Base-by-base conservation (phyloP, 202 grass and related monocot species). In the Carex arenaria region DNA sequence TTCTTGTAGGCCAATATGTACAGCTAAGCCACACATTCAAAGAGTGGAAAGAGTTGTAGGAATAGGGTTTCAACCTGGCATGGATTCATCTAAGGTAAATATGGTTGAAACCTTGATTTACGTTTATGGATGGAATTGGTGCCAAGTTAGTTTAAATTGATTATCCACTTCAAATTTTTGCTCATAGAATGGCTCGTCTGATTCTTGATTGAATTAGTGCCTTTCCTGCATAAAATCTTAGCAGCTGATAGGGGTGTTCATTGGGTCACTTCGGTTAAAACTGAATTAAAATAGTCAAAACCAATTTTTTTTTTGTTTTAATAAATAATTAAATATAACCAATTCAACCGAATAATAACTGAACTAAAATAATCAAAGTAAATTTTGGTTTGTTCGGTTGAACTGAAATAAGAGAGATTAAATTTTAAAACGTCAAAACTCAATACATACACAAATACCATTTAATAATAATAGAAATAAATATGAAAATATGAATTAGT, bases 31-130 rank as follows among this genome's bases (percentile, higher is more conserved):
- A 30, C 96, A 99, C 90, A 84, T 83, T 64, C 93, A 92, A 78
- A 92, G 85, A 83, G 87, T 94, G 69, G 96, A 94, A 76, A 92
- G 83, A 56, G 91, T 99, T 83, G 93, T 99, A 38, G 96, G 96
- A 64, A 86, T 99, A 85, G 96, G 96, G 17, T 99, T 99, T 90
- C 96, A 99, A 68, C 91, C 96, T 84, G 91, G 87, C 7, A 85
- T 89, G 85, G 93, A 99, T 88, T 88, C 93, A 83, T 88, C 86
- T 52, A 99, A 96, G 93, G 96, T 99, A 88, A 86, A 64, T 63
- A 64, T 52, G 70, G 64, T 51, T 66, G 52, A 65, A 80, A 42
- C 18, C 17, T n/a, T 87, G 12, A 45, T 67, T 52, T 88, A 84
- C 55, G 20, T 77, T 52, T 78, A 12, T 36, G 31, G 31, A 78